Evolutionary conservation across 768 basidiomycete genomes (phyloP).

Genomic region (Coprinopsis sp.): DNA sequence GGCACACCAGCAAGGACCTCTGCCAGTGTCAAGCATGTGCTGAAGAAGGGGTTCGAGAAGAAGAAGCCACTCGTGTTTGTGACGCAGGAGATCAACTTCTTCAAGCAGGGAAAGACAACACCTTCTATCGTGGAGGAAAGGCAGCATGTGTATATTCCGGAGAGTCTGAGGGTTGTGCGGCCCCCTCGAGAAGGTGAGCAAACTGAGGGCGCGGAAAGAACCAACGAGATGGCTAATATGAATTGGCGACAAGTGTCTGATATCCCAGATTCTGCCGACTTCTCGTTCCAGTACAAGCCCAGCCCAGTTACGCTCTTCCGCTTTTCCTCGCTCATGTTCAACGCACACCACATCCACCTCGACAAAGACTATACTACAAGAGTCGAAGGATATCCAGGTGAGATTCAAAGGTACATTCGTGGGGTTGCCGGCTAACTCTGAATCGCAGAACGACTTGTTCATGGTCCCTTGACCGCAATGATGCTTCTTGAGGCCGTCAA

Average conservation of each 20-base stretch:
- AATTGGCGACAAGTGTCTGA: conserved; percentile 39
- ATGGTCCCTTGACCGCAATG: conserved; percentile 77
- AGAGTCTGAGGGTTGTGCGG: conserved; percentile 13
- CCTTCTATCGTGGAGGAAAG: conserved; percentile 59
- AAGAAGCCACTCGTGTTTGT: conserved; percentile 72
- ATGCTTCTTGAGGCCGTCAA: conserved; percentile 65
- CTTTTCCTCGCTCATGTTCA: conserved; percentile 84
- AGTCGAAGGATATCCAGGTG: conserved; percentile 71
- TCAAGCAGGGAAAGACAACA: conserved; percentile 35
- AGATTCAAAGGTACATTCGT: neutral
- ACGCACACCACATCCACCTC: conserved; percentile 80
- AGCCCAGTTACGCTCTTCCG: conserved; percentile 73
- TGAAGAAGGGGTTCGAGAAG: conserved; percentile 63
- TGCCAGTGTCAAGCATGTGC: conserved; percentile 44
- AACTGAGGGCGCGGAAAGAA: neutral
- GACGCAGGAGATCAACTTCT: conserved; percentile 55
- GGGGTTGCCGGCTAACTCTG: neutral
- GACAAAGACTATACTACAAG: conserved; percentile 67
- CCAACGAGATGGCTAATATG: too few species aligned
- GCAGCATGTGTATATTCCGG: conserved; percentile 56
- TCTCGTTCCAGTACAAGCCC: conserved; percentile 64
- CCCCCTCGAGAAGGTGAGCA: conserved; percentile 8
- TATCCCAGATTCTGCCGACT: conserved; percentile 45
- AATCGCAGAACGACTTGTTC: conserved; percentile 68
- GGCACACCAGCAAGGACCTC: conserved; percentile 48